These are phyloP conservation scores for Zasmidium cellare DNA, from an alignment of 2,329 filamentous ascomycete species.

Conservation along the genomic window DNA sequence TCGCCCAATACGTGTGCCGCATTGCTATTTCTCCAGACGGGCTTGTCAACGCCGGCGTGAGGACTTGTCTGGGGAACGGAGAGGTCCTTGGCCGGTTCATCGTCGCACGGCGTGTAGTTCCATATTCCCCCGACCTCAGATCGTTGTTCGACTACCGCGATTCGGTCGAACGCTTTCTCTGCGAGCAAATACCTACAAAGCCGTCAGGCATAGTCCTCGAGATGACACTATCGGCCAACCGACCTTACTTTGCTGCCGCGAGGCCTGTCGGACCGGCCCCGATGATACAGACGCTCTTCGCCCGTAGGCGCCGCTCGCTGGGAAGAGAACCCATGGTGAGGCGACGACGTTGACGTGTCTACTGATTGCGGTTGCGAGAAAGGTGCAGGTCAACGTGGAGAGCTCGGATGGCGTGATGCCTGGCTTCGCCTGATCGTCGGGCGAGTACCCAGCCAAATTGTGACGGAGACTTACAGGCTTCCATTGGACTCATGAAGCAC, in stretches of 20 bases:
- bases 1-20: constrained; percentile 8
- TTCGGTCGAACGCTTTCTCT: constrained; percentile 66
- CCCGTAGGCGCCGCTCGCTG: constrained; percentile 33
- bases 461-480: no score
- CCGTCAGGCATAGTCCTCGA: constrained; percentile 1
- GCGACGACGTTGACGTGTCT: no score
- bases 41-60: constrained; percentile 61
- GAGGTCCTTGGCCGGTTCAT: constrained; percentile 46
- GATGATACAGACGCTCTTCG: constrained; percentile 71
- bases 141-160: constrained; percentile 83
- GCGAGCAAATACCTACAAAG: constrained; percentile 62
- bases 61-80: constrained; percentile 68
- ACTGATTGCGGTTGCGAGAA: no score
- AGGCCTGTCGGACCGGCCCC: constrained; percentile 81
- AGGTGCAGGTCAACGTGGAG: no score
- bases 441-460: no score
- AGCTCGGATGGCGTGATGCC: neutral
- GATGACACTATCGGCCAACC: neutral
- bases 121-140: constrained; percentile 77
- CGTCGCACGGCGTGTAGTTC: constrained; percentile 65
- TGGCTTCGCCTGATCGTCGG: neutral
- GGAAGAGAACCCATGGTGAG: constrained; percentile 20
- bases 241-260: constrained; percentile 65
- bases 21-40: constrained; percentile 48
- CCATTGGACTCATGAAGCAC: no score